Conservation (phyloP, 2,329 filamentous ascomycete species). For the Fusarium graminum region DNA sequence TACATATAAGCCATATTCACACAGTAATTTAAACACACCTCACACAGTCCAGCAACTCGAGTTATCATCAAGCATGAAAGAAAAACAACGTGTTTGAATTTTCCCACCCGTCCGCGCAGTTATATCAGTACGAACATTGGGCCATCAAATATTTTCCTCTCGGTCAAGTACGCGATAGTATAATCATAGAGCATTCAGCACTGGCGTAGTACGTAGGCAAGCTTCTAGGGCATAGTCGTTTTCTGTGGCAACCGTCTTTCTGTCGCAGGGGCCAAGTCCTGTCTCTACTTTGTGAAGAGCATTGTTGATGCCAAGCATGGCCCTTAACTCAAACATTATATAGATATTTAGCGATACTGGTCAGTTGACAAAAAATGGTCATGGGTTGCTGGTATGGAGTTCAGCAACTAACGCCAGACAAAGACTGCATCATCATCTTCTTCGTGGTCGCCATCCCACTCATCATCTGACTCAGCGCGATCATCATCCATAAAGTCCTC, state of each 20-base stretch:
- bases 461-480: conserved; percentile 68
- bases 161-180: conserved; percentile 6
- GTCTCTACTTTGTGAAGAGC: not conserved
- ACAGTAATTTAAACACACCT: conserved; percentile 18
- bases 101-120: conserved; percentile 26
- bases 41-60: conserved; percentile 27
- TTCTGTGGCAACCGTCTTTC: not conserved
- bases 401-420: conserved; percentile 42
- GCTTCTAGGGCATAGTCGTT: not conserved
- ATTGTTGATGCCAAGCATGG: not conserved
- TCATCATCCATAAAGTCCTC: conserved; percentile 76
- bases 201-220: not conserved
- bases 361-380: not conserved
- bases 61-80: conserved; percentile 8
- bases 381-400: not conserved
- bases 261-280: not conserved
- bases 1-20: not conserved
- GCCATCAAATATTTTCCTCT: not conserved
- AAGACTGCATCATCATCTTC: conserved; percentile 59
- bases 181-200: not conserved
- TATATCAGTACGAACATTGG: conserved; percentile 3
- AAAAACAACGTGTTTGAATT: conserved; percentile 44
- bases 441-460: conserved; percentile 70
- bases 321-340: too few relatives aligned
- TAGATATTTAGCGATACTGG: too few relatives aligned